A percentile compares a stretch with the other conserved stretches of the same genome.
Conservation (phyloP, 805 yeast species). For the Candida tibetensis region DNA sequence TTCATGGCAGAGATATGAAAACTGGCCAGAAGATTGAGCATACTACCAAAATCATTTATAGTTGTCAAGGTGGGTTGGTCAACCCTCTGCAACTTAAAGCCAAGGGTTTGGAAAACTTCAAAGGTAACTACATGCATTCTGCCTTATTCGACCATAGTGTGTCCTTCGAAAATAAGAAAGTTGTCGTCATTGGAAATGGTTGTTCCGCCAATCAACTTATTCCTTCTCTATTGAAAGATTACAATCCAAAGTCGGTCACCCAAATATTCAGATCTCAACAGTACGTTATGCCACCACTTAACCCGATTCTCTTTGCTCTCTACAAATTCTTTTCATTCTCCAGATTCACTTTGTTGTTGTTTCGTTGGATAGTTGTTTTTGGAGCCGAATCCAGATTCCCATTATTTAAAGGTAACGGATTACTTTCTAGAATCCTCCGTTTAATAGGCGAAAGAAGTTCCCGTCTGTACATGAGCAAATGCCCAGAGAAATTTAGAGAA, state of each 20-base stretch:
- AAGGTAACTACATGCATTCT: conserved; percentile 41
- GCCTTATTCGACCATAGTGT: conserved; percentile 38
- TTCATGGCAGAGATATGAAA: conserved; percentile 23
- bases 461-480: conserved; percentile 24
- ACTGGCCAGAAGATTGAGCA: conserved; percentile 33
- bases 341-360: conserved; percentile 25
- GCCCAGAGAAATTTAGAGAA: conserved; percentile 34
- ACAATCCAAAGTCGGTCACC: conserved; percentile 23
- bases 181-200: conserved; percentile 41
- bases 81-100: conserved; percentile 29
- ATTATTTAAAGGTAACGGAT: conserved; percentile 29
- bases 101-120: conserved; percentile 33
- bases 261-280: conserved; percentile 38
- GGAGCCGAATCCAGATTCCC: conserved; percentile 37
- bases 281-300: conserved; percentile 39
- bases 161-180: conserved; percentile 31
- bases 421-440: conserved; percentile 25
- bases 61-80: conserved; percentile 38
- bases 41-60: conserved; percentile 23
- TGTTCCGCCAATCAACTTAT: conserved; percentile 43
- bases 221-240: conserved; percentile 32
- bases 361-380: conserved; percentile 26
- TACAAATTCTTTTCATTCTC: conserved; percentile 25
- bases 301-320: conserved; percentile 17
- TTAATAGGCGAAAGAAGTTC: conserved; percentile 12